These are phyloP conservation scores for Penicillium parvum DNA, from an alignment of 495 filamentous ascomycete species.

Conservation along the genomic window DNA sequence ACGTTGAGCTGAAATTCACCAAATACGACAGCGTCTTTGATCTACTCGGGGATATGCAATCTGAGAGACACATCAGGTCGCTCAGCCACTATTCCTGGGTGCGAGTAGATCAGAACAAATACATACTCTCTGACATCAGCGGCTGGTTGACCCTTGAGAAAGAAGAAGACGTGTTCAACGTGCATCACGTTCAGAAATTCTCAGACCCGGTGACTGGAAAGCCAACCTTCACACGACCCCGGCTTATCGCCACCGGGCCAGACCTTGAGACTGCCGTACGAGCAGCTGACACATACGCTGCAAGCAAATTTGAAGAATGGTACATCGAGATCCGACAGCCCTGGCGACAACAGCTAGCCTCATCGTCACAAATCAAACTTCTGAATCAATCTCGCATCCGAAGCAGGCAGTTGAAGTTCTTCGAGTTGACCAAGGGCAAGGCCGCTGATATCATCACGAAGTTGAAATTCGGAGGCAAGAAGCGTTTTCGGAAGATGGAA, in stretches of 20 bases:
- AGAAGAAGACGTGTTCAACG: slow-evolving; percentile 22
- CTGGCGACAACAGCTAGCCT: slow-evolving; percentile 68
- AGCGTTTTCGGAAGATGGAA: slow-evolving; percentile 53
- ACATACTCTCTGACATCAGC: slow-evolving; percentile 52
- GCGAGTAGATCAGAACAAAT: slow-evolving; percentile 56
- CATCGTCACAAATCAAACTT: slow-evolving; percentile 62
- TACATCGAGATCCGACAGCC: slow-evolving; percentile 53
- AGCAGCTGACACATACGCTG: slow-evolving; percentile 77
- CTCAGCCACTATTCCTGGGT: slow-evolving; percentile 80
- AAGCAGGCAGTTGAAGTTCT: slow-evolving; percentile 48
- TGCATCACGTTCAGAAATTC: slow-evolving; percentile 34
- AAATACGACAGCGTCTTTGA: slow-evolving; percentile 88
- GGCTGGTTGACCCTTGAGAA: slow-evolving; percentile 60
- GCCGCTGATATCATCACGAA: slow-evolving; percentile 94
- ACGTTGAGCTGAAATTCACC: slow-evolving; percentile 55
- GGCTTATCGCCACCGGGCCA: slow-evolving; percentile 53
- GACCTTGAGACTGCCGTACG: slow-evolving; percentile 70
- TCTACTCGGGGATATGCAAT: slow-evolving; percentile 74
- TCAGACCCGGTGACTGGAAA: slow-evolving; percentile 18
- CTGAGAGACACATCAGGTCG: slow-evolving; percentile 70
- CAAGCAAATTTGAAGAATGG: slow-evolving; percentile 51
- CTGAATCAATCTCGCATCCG: slow-evolving; percentile 62
- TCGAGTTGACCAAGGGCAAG: slow-evolving; percentile 68
- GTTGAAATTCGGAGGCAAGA: slow-evolving; percentile 74
- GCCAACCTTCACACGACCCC: slow-evolving; percentile 54